These are phyloP conservation scores for Boletus fagicola DNA, from an alignment of 768 basidiomycete genomes.

Conservation along the genomic window DNA sequence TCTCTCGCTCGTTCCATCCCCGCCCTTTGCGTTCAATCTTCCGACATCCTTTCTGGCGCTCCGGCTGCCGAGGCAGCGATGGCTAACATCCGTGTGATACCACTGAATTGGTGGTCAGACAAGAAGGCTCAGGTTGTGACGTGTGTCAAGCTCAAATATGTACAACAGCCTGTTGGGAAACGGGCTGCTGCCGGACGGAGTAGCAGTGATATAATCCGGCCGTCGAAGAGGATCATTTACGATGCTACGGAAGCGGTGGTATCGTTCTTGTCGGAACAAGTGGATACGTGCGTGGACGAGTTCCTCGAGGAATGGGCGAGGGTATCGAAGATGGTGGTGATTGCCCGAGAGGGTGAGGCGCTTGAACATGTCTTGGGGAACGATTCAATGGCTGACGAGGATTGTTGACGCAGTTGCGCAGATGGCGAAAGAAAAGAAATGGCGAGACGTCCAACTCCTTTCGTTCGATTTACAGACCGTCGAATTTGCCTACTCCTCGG, in stretches of 20 bases:
- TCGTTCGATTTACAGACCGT: constrained; percentile 92
- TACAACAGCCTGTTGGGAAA: constrained; percentile 81
- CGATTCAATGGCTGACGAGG: not conserved
- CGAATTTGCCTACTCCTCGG: constrained; percentile 78
- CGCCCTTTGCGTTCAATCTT: constrained; percentile 77
- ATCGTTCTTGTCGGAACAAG: constrained; percentile 82
- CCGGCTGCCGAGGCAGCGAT: constrained; percentile 90
- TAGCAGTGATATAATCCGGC: constrained; percentile 61
- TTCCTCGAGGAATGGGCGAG: constrained; percentile 92
- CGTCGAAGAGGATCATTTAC: constrained; percentile 85
- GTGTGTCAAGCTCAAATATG: constrained; percentile 87
- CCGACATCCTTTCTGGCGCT: constrained; percentile 76
- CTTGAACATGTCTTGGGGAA: not conserved
- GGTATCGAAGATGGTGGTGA: constrained; percentile 91
- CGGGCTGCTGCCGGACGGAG: constrained; percentile 51
- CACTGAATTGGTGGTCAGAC: constrained; percentile 89
- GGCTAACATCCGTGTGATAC: constrained; percentile 87
- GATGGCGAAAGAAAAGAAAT: constrained; percentile 71
- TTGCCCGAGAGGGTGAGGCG: constrained; percentile 79
- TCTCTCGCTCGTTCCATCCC: constrained; percentile 77
- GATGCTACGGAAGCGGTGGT: constrained; percentile 87
- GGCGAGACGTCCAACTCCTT: constrained; percentile 75
- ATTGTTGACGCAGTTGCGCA: constrained; percentile 58
- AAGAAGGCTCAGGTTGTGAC: constrained; percentile 81
- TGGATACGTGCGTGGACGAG: constrained; percentile 85